These are phyloP conservation scores for Calocybe gambosa DNA, from an alignment of 1,284 basidiomycete species.

Conservation along the genomic window DNA sequence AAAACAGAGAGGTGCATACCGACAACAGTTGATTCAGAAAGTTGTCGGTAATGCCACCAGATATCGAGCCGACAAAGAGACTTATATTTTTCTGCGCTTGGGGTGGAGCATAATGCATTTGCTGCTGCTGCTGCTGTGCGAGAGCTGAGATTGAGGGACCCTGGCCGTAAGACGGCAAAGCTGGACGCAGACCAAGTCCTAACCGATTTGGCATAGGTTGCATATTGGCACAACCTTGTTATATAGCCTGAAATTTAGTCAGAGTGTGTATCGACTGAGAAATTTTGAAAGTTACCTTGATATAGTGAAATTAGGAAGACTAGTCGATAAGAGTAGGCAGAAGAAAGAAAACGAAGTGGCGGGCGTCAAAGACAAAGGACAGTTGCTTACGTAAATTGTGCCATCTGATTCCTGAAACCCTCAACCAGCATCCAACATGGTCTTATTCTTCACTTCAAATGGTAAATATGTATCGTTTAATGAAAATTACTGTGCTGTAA, in stretches of 20 bases:
- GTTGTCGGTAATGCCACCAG: constrained; percentile 81
- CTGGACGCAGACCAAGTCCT: constrained; percentile 79
- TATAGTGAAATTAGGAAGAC: too few relatives aligned
- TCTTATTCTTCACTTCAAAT: constrained; percentile 65
- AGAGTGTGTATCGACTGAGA: too few relatives aligned
- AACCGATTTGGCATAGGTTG: constrained; percentile 65
- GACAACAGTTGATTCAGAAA: constrained; percentile 75
- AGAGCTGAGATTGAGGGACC: constrained; percentile 83
- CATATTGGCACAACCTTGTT: constrained; percentile 38
- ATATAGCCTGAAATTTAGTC: too few relatives aligned
- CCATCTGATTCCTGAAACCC: too few relatives aligned
- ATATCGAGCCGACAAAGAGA: constrained; percentile 93
- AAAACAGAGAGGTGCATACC: constrained; percentile 42
- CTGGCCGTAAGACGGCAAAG: constrained; percentile 78
- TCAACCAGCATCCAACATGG: too few relatives aligned
- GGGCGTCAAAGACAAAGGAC: not conserved
- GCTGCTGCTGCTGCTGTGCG: constrained; percentile 78
- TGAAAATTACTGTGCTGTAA: not conserved
- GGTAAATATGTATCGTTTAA: constrained; percentile 28
- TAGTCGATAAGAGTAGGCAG: not conserved
- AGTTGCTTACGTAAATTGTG: constrained; percentile 5
- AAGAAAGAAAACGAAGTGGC: not conserved
- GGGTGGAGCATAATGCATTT: constrained; percentile 59
- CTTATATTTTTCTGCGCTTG: constrained; percentile 57
- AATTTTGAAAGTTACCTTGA: not conserved